Evolutionary conservation across 2,329 filamentous ascomycete species (phyloP).

Genomic region (Diatrype stigma): DNA sequence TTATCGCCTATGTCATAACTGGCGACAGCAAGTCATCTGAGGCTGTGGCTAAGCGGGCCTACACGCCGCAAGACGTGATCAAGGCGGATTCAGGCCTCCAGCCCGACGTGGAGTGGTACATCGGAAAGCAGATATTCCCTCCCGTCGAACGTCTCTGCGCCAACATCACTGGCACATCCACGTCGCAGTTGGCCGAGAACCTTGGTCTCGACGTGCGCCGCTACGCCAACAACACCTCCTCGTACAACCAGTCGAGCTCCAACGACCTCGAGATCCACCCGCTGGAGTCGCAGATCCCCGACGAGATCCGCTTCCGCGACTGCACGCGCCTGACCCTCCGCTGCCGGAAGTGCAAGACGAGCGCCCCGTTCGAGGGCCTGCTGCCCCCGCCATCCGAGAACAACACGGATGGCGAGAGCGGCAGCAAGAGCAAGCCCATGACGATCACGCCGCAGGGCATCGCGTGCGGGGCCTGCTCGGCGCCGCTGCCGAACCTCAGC

Average conservation of each 20-base stretch:
- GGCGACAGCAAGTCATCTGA: slow-evolving; percentile 62
- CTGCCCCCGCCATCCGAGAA: slow-evolving; percentile 45
- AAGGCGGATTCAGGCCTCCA: slow-evolving; percentile 71
- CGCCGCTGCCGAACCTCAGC: slow-evolving; percentile 63
- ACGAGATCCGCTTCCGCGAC: slow-evolving; percentile 82
- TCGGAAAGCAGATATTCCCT: slow-evolving; percentile 97
- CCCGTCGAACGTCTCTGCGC: slow-evolving; percentile 96
- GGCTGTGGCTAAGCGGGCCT: slow-evolving; percentile 80
- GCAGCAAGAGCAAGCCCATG: slow-evolving; percentile 5
- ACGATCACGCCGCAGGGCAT: slow-evolving; percentile 68
- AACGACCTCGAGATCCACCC: slow-evolving; percentile 76
- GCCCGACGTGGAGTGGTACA: slow-evolving; percentile 95
- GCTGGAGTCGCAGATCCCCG: slow-evolving; percentile 89
- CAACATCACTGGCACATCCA: slow-evolving; percentile 89
- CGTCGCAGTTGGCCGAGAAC: slow-evolving; percentile 84
- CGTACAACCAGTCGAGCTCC: slow-evolving; percentile 36
- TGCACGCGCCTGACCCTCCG: slow-evolving; percentile 72
- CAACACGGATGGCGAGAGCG: slow-evolving; percentile 20
- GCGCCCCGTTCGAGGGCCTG: slow-evolving; percentile 74
- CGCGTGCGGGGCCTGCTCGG: slow-evolving; percentile 65
- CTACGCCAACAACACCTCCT: slow-evolving; percentile 63
- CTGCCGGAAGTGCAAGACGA: slow-evolving; percentile 74
- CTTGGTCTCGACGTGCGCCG: slow-evolving; percentile 86
- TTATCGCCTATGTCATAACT: slow-evolving; percentile 94
- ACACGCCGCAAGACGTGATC: slow-evolving; percentile 77